Base-by-base conservation (phyloP, 2,329 filamentous ascomycete genomes). In the Dactylellina parvicollis region DNA sequence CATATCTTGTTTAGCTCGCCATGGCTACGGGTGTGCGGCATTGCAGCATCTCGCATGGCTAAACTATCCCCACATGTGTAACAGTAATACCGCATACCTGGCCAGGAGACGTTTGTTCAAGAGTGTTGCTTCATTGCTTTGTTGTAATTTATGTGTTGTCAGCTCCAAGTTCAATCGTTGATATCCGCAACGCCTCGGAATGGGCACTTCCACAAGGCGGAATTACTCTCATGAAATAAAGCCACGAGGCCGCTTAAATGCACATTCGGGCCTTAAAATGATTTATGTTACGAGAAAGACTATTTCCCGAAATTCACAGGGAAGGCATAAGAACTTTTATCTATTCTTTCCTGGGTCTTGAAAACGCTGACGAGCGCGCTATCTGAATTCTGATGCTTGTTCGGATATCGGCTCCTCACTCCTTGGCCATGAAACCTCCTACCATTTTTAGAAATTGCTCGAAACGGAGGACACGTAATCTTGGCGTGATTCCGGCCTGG, bases 381-480 rank as follows among this genome's bases (percentile, higher is more conserved):
- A 12, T 47, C 18, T 46, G 8, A n/a, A 16, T 4, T 34, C 59
- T 50, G 10, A 20, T 42, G n/a, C 49, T 44, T 16, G 16, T 22
- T 59, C 44, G 62, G 52, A 40, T 67, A 46, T 59, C 62, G 62
- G 52, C 47, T 67, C 52, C 34, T 49, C 32, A 40, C 4, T 50
- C 62, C 62, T 67, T 30, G 20, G 30, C 42, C 50, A 8, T 57
- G 32, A 59, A 67, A 67, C 52, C 34, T 32, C 20, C 44, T 50
- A 14, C 62, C 62, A 67, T 56, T 59, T 67, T 67, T 59, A 49
- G 62, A 40, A 34, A 59, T 44, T 40, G 28, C 44, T 44, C 62
- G 54, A 67, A 67, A 67, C 62, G 62, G 26, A 65, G 54, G 52
- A 57, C 62, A 67, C 62, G 54, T 59, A 67, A 67, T 59, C 61